A percentile compares a stretch with the other conserved stretches of the same genome.
Evolutionary conservation across 192 early-diverging fungal genomes (phyloP).

Genomic region (Gigaspora rosea): DNA sequence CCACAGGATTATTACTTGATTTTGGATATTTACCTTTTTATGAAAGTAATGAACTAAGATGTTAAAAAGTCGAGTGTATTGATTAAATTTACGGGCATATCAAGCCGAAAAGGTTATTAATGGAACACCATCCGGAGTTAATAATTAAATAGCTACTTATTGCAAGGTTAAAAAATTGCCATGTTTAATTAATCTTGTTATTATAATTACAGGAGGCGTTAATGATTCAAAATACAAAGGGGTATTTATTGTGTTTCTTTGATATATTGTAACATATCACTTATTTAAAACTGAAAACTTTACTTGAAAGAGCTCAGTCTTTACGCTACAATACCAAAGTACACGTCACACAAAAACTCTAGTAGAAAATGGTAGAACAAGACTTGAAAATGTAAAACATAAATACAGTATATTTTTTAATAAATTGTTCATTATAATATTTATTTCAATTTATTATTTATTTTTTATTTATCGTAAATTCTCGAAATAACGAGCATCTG

Average conservation of each 20-base stretch:
- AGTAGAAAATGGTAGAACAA: constrained; percentile 74
- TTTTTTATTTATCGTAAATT: not conserved
- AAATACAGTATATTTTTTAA: not conserved
- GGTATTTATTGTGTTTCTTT: not conserved
- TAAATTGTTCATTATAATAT: not conserved
- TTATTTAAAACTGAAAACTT: not conserved
- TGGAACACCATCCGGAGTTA: constrained; percentile 92
- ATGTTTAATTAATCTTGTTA: not conserved
- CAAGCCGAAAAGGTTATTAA: constrained; percentile 92
- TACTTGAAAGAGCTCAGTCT: constrained; percentile 48
- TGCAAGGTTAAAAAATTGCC: constrained; percentile 47
- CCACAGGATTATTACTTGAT: constrained; percentile 71
- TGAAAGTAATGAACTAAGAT: constrained; percentile 18
- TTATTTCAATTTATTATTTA: not conserved
- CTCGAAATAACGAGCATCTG: too few relatives aligned
- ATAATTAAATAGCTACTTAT: constrained; percentile 87
- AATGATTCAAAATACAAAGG: constrained; percentile 24
- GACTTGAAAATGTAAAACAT: constrained; percentile 49
- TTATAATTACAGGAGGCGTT: constrained; percentile 60
- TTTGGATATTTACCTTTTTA: constrained; percentile 41
- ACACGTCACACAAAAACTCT: constrained; percentile 84
- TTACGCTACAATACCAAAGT: constrained; percentile 83
- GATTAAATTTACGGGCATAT: constrained; percentile 90
- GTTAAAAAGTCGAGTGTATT: constrained; percentile 39
- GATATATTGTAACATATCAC: not conserved